Evolutionary conservation across 1,139 yeast genomes (phyloP).

Genomic region (Williopsis jadinii): DNA sequence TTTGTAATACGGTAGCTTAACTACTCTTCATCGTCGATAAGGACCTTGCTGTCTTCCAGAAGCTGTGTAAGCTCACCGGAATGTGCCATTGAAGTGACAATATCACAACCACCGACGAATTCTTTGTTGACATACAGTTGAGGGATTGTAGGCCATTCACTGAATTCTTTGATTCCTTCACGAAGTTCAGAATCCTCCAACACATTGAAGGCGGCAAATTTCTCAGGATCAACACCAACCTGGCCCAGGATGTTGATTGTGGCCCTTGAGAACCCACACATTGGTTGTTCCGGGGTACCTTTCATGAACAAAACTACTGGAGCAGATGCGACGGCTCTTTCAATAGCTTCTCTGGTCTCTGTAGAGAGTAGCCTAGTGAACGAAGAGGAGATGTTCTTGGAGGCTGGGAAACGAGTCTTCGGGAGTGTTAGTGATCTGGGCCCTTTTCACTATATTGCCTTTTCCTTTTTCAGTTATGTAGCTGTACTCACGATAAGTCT

Average conservation of each 20-base stretch:
- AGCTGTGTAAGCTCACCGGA: conserved; percentile 85
- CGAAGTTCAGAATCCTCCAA: conserved; percentile 91
- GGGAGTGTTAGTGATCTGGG: too few species aligned
- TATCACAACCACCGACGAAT: conserved; percentile 97
- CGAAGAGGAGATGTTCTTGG: conserved; percentile 2
- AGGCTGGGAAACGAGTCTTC: conserved; percentile 4
- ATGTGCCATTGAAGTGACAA: conserved; percentile 86
- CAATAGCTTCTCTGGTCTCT: conserved; percentile 78
- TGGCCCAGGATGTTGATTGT: conserved; percentile 91
- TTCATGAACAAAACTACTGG: conserved; percentile 95
- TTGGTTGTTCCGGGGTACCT: conserved; percentile 97
- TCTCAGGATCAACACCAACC: conserved; percentile 94
- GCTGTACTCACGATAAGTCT: background rate
- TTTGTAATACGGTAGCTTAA: background rate
- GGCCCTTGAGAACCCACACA: conserved; percentile 95
- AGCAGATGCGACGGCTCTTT: conserved; percentile 75
- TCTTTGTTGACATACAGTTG: conserved; percentile 56
- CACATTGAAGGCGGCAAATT: conserved; percentile 96
- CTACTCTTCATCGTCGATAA: conserved; percentile 56
- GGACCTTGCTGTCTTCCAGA: conserved; percentile 70
- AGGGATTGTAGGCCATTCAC: conserved; percentile 93
- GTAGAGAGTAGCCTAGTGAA: conserved; percentile 56
- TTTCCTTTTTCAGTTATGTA: too few species aligned
- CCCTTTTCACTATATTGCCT: too few species aligned
- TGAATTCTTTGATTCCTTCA: conserved; percentile 87